Percentiles rank a stretch among this genome's conserved stretches.
These are phyloP conservation scores for Lentinula aciculospora DNA, from an alignment of 768 basidiomycete species.

Conservation along the genomic window DNA sequence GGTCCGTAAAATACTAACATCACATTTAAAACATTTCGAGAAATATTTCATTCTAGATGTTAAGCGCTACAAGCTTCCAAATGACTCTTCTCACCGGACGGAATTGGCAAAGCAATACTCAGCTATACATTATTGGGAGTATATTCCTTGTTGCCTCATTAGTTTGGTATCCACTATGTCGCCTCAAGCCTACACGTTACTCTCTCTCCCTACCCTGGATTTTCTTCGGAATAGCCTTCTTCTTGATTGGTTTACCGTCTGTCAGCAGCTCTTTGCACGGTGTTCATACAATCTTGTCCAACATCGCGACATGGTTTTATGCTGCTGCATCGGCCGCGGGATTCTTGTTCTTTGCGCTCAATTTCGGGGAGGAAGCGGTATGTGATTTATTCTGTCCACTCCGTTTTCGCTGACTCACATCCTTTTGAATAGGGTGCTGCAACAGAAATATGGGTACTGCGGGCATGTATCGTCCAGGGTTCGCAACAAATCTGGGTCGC, in stretches of 20 bases:
- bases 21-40: slow-evolving; percentile 10
- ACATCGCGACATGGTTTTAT: slow-evolving; percentile 85
- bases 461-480: slow-evolving; percentile 91
- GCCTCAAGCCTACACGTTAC: slow-evolving; percentile 83
- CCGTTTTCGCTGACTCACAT: slow-evolving; percentile 8
- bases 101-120: slow-evolving; percentile 74
- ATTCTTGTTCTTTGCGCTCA: slow-evolving; percentile 91
- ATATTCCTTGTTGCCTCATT: slow-evolving; percentile 83
- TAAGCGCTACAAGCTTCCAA: slow-evolving; percentile 92
- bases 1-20: slow-evolving; percentile 26
- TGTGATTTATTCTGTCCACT: slow-evolving; percentile 16
- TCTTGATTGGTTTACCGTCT: slow-evolving; percentile 86
- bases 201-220: slow-evolving; percentile 85
- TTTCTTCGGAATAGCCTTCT: slow-evolving; percentile 88
- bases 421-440: slow-evolving; percentile 64
- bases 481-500: slow-evolving; percentile 96
- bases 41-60: slow-evolving; percentile 43
- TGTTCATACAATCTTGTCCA: slow-evolving; percentile 64
- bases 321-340: slow-evolving; percentile 90
- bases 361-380: slow-evolving; percentile 96
- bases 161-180: slow-evolving; percentile 89
- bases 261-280: slow-evolving; percentile 51
- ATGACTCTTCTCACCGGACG: slow-evolving; percentile 85
- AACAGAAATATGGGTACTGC: slow-evolving; percentile 88
- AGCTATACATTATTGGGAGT: slow-evolving; percentile 86